A percentile compares a stretch with the other conserved stretches of the same genome.
Evolutionary conservation across 2,329 filamentous ascomycete genomes (phyloP).

Genomic region (Meredithiella fracta): DNA sequence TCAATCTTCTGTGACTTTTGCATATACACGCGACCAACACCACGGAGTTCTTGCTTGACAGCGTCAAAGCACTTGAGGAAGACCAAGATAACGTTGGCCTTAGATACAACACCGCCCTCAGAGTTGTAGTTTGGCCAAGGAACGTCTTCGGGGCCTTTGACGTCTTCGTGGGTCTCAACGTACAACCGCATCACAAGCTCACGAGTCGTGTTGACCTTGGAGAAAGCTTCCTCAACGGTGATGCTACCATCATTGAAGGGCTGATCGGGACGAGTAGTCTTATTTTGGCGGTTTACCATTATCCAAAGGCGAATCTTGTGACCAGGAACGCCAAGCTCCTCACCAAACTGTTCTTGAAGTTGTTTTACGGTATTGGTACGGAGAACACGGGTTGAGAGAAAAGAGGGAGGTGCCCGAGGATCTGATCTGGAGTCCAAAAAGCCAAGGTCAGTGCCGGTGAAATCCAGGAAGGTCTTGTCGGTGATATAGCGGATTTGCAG

Average conservation of each 20-base stretch:
- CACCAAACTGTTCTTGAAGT: constrained; percentile 52
- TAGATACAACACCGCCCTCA: constrained; percentile 38
- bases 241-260: constrained; percentile 63
- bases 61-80: constrained; percentile 88
- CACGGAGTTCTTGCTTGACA: constrained; percentile 55
- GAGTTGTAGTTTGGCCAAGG: constrained; percentile 52
- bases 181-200: constrained; percentile 67
- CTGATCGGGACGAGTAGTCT: constrained; percentile 80
- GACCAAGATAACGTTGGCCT: constrained; percentile 55
- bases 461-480: constrained; percentile 61
- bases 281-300: constrained; percentile 98
- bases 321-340: constrained; percentile 51
- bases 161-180: constrained; percentile 60
- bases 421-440: constrained; percentile 30
- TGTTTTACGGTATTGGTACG: constrained; percentile 62
- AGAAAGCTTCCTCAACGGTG: constrained; percentile 55
- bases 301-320: constrained; percentile 72
- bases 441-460: constrained; percentile 72
- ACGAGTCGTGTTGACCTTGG: constrained; percentile 38
- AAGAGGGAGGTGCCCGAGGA: constrained; percentile 28
- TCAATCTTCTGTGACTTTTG: constrained; percentile 74
- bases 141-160: constrained; percentile 49
- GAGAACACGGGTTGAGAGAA: constrained; percentile 55
- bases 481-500: constrained; percentile 71
- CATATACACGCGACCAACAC: constrained; percentile 74